Percentiles rank a stretch among this genome's conserved stretches.
Conservation (phyloP, 352 stramenopile genomes). For the Phytophthora nicotianae region DNA sequence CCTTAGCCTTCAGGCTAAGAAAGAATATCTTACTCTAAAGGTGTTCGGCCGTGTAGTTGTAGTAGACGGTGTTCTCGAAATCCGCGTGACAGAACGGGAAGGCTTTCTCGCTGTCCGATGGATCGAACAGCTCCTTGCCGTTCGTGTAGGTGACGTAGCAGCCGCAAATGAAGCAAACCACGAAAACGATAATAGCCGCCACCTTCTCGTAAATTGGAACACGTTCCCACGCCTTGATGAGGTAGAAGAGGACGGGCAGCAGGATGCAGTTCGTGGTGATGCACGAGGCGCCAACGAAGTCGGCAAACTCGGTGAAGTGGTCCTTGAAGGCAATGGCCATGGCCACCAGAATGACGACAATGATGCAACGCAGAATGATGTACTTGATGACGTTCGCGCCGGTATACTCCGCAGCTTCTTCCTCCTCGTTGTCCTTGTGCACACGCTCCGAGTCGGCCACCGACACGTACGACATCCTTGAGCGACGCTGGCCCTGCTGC, state of each 20-base stretch:
- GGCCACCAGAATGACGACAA: slow-evolving; percentile 45
- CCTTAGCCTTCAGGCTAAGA: slow-evolving; percentile 11
- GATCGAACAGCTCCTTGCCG: slow-evolving; percentile 47
- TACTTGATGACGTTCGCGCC: slow-evolving; percentile 43
- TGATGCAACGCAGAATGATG: slow-evolving; percentile 29
- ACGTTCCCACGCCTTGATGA: slow-evolving; percentile 62
- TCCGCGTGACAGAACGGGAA: slow-evolving; percentile 59
- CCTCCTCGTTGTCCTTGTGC: slow-evolving; percentile 36
- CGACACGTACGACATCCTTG: slow-evolving; percentile 56
- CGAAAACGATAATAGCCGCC: slow-evolving; percentile 27
- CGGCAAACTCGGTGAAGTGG: slow-evolving; percentile 61
- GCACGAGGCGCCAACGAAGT: slow-evolving; percentile 66
- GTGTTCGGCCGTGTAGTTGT: slow-evolving; percentile 46
- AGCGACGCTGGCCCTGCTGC: slow-evolving; percentile 21
- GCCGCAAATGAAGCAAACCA: slow-evolving; percentile 37
- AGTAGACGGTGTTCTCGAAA: slow-evolving; percentile 57
- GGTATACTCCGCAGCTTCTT: slow-evolving; percentile 40
- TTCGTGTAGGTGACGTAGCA: slow-evolving; percentile 52
- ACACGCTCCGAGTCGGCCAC: slow-evolving; percentile 47
- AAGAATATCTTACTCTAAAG: slow-evolving; percentile 4
- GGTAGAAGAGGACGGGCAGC: slow-evolving; percentile 67
- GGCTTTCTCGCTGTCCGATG: slow-evolving; percentile 27
- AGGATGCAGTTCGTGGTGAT: slow-evolving; percentile 69
- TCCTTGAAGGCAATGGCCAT: slow-evolving; percentile 54
- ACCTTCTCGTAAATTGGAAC: slow-evolving; percentile 42